Percentiles rank a stretch among this genome's conserved stretches.
Evolutionary conservation across 345 rosid species (phyloP).

Genomic region (Pistacia vera): DNA sequence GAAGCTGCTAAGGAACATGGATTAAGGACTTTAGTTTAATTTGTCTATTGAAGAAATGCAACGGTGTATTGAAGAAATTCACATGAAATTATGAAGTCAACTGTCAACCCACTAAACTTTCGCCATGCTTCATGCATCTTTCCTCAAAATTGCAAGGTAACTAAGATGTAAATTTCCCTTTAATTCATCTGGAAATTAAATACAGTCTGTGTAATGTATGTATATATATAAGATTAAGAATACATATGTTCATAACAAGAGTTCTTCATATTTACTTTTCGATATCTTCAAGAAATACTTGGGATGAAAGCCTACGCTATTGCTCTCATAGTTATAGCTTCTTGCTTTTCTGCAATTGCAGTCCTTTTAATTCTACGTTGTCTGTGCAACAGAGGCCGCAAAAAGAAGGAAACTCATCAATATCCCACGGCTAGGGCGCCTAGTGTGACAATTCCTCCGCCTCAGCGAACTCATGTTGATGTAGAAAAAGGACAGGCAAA

Average conservation of each 20-base stretch:
- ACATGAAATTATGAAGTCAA: too few species aligned
- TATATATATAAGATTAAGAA: too few species aligned
- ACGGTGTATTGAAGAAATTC: not conserved
- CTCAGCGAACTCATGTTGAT: not conserved
- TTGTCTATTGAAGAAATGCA: not conserved
- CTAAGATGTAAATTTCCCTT: too few species aligned
- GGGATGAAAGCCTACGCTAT: conserved; percentile 6
- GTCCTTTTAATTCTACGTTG: not conserved
- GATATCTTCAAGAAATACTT: not conserved
- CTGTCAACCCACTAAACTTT: not conserved
- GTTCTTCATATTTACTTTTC: too few species aligned
- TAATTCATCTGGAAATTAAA: too few species aligned
- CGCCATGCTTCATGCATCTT: not conserved
- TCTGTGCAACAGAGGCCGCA: not conserved
- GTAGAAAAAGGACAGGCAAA: not conserved
- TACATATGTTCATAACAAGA: too few species aligned
- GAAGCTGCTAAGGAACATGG: too few species aligned
- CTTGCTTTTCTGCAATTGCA: not conserved
- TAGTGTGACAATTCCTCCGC: too few species aligned
- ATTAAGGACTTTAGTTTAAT: too few species aligned
- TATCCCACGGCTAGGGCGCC: too few species aligned
- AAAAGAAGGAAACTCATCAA: not conserved
- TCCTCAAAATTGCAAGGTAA: too few species aligned
- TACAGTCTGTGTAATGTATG: too few species aligned
- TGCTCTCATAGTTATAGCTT: not conserved